Conservation (phyloP, 768 basidiomycete genomes). For the Lyophyllum atratum region DNA sequence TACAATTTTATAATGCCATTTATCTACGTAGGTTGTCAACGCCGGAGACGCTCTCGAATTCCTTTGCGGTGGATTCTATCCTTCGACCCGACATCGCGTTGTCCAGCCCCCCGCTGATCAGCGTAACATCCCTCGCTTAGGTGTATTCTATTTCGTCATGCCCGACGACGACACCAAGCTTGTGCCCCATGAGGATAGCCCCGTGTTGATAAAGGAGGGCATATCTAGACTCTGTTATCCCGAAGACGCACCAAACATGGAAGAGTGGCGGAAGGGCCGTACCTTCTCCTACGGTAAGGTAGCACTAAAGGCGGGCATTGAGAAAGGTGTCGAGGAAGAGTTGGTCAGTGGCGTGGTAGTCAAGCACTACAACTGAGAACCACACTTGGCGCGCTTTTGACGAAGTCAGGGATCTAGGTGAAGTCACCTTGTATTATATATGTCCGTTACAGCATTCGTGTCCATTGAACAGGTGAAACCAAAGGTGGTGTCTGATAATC, state of each 20-base stretch:
- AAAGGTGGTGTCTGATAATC: not conserved
- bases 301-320: constrained; percentile 40
- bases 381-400: not conserved
- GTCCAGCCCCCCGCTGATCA: constrained; percentile 54
- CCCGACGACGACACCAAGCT: constrained; percentile 52
- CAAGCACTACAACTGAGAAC: constrained; percentile 52
- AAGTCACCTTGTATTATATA: not conserved
- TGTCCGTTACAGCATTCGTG: not conserved
- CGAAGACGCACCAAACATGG: constrained; percentile 49
- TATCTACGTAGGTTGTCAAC: constrained; percentile 51
- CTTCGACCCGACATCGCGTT: constrained; percentile 53
- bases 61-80: constrained; percentile 61
- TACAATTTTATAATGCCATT: not conserved
- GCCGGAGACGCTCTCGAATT: constrained; percentile 62
- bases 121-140: constrained; percentile 47
- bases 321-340: constrained; percentile 54
- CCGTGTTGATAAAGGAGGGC: constrained; percentile 47
- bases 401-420: too few species aligned
- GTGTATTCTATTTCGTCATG: constrained; percentile 59
- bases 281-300: constrained; percentile 54
- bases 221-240: constrained; percentile 38
- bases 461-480: not conserved
- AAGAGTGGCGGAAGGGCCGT: constrained; percentile 51
- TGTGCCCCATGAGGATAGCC: constrained; percentile 45
- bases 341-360: constrained; percentile 55